Base-by-base conservation (phyloP, 768 basidiomycete genomes). In the Kockovaella imperatae region DNA sequence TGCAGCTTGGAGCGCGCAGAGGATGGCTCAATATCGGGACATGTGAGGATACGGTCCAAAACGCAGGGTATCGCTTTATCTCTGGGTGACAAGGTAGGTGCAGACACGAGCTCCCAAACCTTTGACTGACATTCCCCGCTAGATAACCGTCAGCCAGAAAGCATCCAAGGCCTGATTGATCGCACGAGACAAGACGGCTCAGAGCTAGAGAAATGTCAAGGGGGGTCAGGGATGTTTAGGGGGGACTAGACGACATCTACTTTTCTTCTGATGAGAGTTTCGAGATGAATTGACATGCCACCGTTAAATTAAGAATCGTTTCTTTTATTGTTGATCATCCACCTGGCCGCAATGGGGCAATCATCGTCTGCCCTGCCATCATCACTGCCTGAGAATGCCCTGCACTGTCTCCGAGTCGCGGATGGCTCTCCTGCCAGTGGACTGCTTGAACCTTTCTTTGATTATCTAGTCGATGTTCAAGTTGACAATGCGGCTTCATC, bases 11-110 rank as follows among this genome's bases (percentile, higher is more conserved):
- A 99, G 68, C 79, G 84, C 60, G 83, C 84, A 35, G 85, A 88
- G 47, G 75, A 75, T 47, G 89, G 89, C 0, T 78, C 77, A 4
- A 83, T 97, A 49, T 83, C 83, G 13, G 93, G 93, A 0, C 91
- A 97, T 72, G 88, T 97, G 7, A 81, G 93, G 43, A 96, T 97
- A 66, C 80, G 93, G 49, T 89, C 87, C 67, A 96, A 97, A 75
- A 96, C 93, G 20, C 93, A 97, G 70, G 93, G 93, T 45, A 96
- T 97, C 53, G 93, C 93, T 1, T 75, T 96, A 53, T 87, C 86
- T 15, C 72, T 99, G 53, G 93, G 69, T 32, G 69, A 67, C 47
- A 68, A 67, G 56, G 63, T 70, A 35, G 66, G 38, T 41, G n/a
- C 39, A 41, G 36, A 14, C 21, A n/a, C 54, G 11, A 25, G 18